Evolutionary conservation across 1,284 basidiomycete genomes (phyloP).

Genomic region (Papiliotrema nemorosa): DNA sequence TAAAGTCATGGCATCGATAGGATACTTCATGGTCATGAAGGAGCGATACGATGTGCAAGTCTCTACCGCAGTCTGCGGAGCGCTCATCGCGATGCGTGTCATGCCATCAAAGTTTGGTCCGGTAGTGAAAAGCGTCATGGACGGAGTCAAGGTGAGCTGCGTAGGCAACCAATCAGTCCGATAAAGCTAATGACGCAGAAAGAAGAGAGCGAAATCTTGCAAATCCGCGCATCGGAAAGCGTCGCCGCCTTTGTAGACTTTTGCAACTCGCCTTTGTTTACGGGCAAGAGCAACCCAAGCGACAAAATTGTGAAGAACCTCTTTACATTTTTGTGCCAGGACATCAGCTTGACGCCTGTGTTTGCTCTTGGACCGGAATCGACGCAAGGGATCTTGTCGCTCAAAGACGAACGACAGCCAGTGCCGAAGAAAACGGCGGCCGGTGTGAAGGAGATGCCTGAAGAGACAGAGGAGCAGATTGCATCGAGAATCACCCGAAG

Average conservation of each 20-base stretch:
- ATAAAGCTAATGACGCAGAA: slow-evolving; percentile 55
- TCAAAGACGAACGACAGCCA: slow-evolving; percentile 53
- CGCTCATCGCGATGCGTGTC: slow-evolving; percentile 77
- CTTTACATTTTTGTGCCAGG: slow-evolving; percentile 94
- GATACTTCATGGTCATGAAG: slow-evolving; percentile 79
- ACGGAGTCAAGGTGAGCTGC: slow-evolving; percentile 79
- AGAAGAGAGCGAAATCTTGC: slow-evolving; percentile 84
- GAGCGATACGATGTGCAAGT: slow-evolving; percentile 82
- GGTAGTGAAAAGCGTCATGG: slow-evolving; percentile 96
- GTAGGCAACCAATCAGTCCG: not conserved
- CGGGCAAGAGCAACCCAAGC: slow-evolving; percentile 57
- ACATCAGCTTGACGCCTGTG: slow-evolving; percentile 81
- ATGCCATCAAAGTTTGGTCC: slow-evolving; percentile 93
- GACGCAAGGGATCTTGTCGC: slow-evolving; percentile 73
- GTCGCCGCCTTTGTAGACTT: slow-evolving; percentile 85
- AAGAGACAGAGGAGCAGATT: slow-evolving; percentile 54
- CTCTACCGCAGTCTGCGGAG: slow-evolving; percentile 81
- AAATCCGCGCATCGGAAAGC: slow-evolving; percentile 80
- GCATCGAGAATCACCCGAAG: slow-evolving; percentile 57
- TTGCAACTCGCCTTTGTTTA: slow-evolving; percentile 66
- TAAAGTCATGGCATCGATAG: slow-evolving; percentile 70
- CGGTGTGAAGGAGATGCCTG: slow-evolving; percentile 51
- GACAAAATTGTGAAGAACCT: slow-evolving; percentile 98
- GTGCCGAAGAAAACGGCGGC: slow-evolving; percentile 54
- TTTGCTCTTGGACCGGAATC: slow-evolving; percentile 60